phyloP scores from a whole-genome alignment of 768 basidiomycete species.

The Pseudohyphozyma bogoriensis region DNA sequence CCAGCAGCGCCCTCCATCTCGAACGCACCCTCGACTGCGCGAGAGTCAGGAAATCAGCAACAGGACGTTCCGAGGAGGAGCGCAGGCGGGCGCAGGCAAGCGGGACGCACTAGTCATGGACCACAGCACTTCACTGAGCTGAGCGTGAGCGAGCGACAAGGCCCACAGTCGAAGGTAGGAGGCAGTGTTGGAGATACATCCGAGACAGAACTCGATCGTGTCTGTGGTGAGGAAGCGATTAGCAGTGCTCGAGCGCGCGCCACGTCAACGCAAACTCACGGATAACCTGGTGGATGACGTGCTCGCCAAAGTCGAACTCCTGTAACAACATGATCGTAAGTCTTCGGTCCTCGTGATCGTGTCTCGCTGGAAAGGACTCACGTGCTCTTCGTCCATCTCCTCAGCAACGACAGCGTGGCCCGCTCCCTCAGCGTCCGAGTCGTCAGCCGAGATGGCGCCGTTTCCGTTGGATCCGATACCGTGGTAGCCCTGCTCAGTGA shows the following conservation, averaged over 20 bases:
- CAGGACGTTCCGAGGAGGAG: constrained; percentile 42
- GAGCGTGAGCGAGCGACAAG: constrained; percentile 92
- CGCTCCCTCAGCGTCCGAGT: constrained; percentile 62
- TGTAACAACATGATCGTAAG: constrained; percentile 40
- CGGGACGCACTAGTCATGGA: constrained; percentile 24
- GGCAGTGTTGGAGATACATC: constrained; percentile 53
- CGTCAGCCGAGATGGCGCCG: constrained; percentile 52
- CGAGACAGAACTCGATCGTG: constrained; percentile 90
- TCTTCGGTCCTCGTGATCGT: not conserved
- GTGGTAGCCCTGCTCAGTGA: constrained; percentile 72
- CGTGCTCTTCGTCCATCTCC: constrained; percentile 56
- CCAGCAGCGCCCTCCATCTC: constrained; percentile 39
- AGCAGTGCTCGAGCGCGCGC: not conserved
- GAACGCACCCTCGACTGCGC: constrained; percentile 43
- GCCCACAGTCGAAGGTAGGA: constrained; percentile 72
- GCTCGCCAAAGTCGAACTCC: constrained; percentile 85
- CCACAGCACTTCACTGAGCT: constrained; percentile 82
- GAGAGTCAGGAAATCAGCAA: no score
- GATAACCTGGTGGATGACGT: constrained; percentile 93
- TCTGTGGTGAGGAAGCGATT: not conserved
- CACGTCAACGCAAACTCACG: constrained; percentile 49
- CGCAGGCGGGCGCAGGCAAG: not conserved
- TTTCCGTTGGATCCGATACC: constrained; percentile 41
- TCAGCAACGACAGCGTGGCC: constrained; percentile 52
- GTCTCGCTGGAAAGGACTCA: not conserved